phyloP scores from a whole-genome alignment of 1,284 basidiomycete species.

The Farysia itapuensis region DNA sequence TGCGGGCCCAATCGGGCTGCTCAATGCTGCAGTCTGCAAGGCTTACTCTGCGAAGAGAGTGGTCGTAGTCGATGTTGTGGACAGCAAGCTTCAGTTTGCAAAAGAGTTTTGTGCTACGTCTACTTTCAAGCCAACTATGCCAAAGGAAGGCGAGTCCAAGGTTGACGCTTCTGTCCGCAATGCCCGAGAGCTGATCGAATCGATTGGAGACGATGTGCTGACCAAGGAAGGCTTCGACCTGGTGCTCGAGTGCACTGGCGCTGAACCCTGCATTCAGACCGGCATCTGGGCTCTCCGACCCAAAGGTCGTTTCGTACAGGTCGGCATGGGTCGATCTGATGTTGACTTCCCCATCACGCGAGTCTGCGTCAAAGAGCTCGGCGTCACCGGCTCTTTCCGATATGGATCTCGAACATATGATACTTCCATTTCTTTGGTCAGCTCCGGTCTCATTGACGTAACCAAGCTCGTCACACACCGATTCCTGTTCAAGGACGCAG shows the following conservation, averaged over 20 bases:
- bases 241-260: conserved; percentile 67
- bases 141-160: conserved; percentile 45
- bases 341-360: conserved; percentile 62
- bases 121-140: conserved; percentile 67
- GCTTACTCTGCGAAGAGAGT: conserved; percentile 63
- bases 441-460: conserved; percentile 64
- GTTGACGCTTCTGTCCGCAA: conserved; percentile 64
- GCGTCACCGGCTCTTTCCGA: conserved; percentile 69
- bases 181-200: conserved; percentile 61
- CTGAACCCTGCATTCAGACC: conserved; percentile 57
- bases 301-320: conserved; percentile 63
- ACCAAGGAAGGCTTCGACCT: conserved; percentile 65
- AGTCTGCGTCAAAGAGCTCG: conserved; percentile 43
- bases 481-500: conserved; percentile 63
- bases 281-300: conserved; percentile 42
- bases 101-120: conserved; percentile 85
- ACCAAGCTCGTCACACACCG: conserved; percentile 67
- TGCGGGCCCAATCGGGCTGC: conserved; percentile 83
- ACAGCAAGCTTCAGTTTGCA: conserved; percentile 81
- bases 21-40: conserved; percentile 88
- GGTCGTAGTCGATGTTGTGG: conserved; percentile 70
- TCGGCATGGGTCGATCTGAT: conserved; percentile 63
- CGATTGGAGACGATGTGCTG: conserved; percentile 62
- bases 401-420: conserved; percentile 75
- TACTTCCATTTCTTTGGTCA: conserved; percentile 66